phyloP scores from a whole-genome alignment of 2,329 filamentous ascomycete species.

The Paramyrothecium roridum region DNA sequence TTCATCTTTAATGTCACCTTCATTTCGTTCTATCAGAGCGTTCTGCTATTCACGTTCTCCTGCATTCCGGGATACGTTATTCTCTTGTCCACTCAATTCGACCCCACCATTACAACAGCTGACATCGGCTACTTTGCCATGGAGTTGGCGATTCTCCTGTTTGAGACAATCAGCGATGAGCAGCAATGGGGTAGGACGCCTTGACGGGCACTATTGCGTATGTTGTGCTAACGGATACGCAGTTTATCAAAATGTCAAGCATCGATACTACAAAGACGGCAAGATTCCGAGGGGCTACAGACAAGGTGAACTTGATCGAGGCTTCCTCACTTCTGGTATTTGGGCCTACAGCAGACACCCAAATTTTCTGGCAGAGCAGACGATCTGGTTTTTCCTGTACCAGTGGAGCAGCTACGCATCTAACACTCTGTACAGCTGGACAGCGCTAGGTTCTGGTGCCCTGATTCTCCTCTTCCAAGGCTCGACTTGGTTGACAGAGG shows the following conservation, averaged over 20 bases:
- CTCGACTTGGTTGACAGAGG: conserved; percentile 85
- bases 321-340: conserved; percentile 80
- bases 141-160: conserved; percentile 49
- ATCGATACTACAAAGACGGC: conserved; percentile 67
- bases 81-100: conserved; percentile 66
- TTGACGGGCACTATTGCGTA: not conserved
- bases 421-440: conserved; percentile 74
- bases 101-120: conserved; percentile 39
- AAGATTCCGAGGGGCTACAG: conserved; percentile 64
- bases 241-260: conserved; percentile 81
- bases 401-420: conserved; percentile 80
- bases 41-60: conserved; percentile 76
- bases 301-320: conserved; percentile 79
- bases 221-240: not conserved
- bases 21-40: conserved; percentile 78
- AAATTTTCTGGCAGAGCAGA: conserved; percentile 91
- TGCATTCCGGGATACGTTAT: conserved; percentile 78
- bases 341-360: conserved; percentile 90
- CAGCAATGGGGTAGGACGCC: conserved; percentile 74
- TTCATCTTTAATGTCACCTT: conserved; percentile 87
- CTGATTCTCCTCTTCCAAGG: conserved; percentile 83
- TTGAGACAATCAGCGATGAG: conserved; percentile 82
- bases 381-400: conserved; percentile 85
- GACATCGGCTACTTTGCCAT: conserved; percentile 47
- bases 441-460: conserved; percentile 62